Conservation (phyloP, 2,329 filamentous ascomycete species). For the Curvularia eragrostidis region DNA sequence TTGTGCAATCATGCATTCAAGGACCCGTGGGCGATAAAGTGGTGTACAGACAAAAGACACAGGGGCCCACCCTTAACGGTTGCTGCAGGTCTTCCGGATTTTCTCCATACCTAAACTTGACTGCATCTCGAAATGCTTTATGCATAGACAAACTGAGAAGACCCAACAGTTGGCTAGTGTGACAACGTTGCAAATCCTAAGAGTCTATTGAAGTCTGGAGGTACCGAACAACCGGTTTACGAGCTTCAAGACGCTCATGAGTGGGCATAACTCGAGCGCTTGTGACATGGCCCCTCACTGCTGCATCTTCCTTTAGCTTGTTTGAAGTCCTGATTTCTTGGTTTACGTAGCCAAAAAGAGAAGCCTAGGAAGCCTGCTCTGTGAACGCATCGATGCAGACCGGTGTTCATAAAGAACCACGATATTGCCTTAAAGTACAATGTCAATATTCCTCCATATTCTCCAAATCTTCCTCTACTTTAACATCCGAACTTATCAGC, state of each 20-base stretch:
- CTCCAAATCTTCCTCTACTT: neutral
- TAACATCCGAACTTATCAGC: neutral
- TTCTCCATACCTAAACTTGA: neutral
- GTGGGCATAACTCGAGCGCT: neutral
- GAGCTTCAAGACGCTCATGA: neutral
- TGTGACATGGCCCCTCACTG: neutral
- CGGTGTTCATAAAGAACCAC: slow-evolving; percentile 20
- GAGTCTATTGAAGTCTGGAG: neutral
- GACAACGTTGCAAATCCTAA: neutral
- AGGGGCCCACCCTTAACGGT: neutral
- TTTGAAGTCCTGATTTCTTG: neutral
- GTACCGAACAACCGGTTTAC: neutral
- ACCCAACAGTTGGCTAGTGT: neutral
- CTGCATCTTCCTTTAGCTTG: neutral
- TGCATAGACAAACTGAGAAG: neutral
- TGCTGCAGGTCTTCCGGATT: neutral
- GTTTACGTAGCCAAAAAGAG: neutral
- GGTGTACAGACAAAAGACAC: neutral
- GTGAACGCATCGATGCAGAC: neutral
- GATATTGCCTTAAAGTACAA: slow-evolving; percentile 6
- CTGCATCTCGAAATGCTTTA: neutral
- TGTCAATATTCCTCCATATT: slow-evolving; percentile 17
- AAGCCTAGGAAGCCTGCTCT: neutral
- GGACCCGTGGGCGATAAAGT: neutral
- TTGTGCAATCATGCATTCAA: neutral